Base-by-base conservation (phyloP, 2,329 filamentous ascomycete genomes). In the Exophiala dermatitidis region DNA sequence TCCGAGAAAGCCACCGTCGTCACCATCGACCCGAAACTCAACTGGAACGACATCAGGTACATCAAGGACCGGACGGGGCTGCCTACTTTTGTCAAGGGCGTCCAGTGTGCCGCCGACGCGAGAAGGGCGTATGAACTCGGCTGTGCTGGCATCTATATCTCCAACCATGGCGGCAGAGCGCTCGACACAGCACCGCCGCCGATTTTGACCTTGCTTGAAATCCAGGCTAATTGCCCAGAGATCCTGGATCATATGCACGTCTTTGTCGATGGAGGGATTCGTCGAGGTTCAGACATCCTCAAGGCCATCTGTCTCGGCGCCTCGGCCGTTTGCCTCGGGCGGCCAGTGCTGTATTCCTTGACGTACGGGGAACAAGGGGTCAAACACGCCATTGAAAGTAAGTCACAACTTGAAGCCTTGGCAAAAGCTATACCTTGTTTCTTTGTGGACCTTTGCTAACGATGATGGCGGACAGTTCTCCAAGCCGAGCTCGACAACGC, bases 401-500 rank as follows among this genome's bases (percentile, higher is more conserved):
- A 86, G 64, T 66, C 85, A 3, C 77, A 82, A 59, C 83, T 79
- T 1, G 33, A 36, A 36, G 80, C 81, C 1, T 85, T 37, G 50
- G 28, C 7, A 1, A 45, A 29, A 5, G 26, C 9, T 85, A 19
- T 19, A 12, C 36, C 36, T 5, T 38, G 5, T n/a, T 12, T 12
- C 7, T 10, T 5, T 5, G 4, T 4, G 82, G 28, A 4, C 19
- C 29, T 19, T 12, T 32, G 7, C 43, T 28, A 6, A 28, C 12
- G n/a, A 2, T 38, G 19, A 38, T 12, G 36, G 19, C 4, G 8
- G 29, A 32, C 34, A 77, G 74, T 78, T 12, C 58, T 81, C 10
- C 72, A 72, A 48, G 82, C 85, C 55, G 83, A 86, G 64, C 66
- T 86, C 3, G 77, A 82, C 60, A 83, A 79, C 1, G 81, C 81